A percentile compares a stretch with the other conserved stretches of the same genome.
These are phyloP conservation scores for Asterophora lycoperdoides DNA, from an alignment of 768 basidiomycete genomes.

Conservation along the genomic window DNA sequence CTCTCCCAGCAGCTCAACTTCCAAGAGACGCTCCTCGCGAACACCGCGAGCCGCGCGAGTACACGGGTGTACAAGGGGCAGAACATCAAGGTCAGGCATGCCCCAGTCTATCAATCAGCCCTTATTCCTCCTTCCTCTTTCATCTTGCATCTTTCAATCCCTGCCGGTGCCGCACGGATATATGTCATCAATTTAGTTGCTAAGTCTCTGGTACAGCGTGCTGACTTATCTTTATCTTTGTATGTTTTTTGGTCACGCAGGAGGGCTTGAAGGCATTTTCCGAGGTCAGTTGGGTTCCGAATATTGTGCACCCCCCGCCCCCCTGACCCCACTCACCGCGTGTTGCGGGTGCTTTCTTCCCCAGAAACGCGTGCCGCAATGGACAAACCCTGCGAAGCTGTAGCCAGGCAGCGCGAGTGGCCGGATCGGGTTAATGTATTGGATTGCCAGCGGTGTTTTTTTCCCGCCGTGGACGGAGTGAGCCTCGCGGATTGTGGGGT, in stretches of 20 bases:
- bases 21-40: conserved; percentile 45
- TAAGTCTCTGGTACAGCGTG: not conserved
- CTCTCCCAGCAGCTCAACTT: conserved; percentile 49
- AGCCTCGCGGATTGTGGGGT: not conserved
- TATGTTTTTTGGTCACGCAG: conserved; percentile 28
- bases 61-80: conserved; percentile 51
- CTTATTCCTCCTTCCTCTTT: not conserved
- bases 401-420: conserved; percentile 26
- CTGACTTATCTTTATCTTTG: conserved; percentile 1
- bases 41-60: conserved; percentile 44
- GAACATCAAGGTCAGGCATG: conserved; percentile 71
- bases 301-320: not conserved
- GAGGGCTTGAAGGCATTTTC: conserved; percentile 69
- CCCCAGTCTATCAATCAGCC: no score
- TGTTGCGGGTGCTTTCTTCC: not conserved
- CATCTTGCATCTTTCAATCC: not conserved
- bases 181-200: no score
- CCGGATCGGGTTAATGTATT: no score
- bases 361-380: conserved; percentile 43
- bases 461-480: not conserved
- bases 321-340: not conserved
- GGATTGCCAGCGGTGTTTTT: no score
- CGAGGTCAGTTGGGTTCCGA: conserved; percentile 41
- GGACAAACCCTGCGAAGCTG: conserved; percentile 57
- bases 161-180: no score